phyloP scores from a whole-genome alignment of 768 basidiomycete species.

The Russula abietina region DNA sequence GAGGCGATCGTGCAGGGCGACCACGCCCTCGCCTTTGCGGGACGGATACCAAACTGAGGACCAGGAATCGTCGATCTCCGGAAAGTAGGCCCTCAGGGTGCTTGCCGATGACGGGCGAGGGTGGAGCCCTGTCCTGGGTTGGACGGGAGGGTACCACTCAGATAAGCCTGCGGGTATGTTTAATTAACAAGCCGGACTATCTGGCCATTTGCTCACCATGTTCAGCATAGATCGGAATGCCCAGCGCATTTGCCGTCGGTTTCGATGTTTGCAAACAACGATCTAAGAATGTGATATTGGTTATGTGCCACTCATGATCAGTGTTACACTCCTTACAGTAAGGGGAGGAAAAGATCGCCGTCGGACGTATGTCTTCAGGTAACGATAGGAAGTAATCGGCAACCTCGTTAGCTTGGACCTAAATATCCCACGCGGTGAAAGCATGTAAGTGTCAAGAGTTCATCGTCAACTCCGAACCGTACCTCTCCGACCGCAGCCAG shows the following conservation, averaged over 20 bases:
- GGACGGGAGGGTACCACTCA: conserved; percentile 76
- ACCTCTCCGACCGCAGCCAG: conserved; percentile 69
- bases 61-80: conserved; percentile 57
- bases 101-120: conserved; percentile 61
- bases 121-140: conserved; percentile 62
- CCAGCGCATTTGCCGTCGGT: conserved; percentile 55
- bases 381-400: conserved; percentile 57
- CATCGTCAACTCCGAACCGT: conserved; percentile 5
- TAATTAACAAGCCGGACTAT: neutral
- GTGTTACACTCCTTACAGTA: conserved; percentile 50
- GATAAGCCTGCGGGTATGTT: conserved; percentile 44
- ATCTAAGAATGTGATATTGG: conserved; percentile 40
- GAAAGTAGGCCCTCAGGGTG: conserved; percentile 49
- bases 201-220: conserved; percentile 46
- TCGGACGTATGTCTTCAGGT: conserved; percentile 62
- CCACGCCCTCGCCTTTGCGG: conserved; percentile 65
- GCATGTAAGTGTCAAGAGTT: neutral
- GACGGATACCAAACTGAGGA: conserved; percentile 60
- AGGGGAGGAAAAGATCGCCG: conserved; percentile 77
- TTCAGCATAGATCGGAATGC: conserved; percentile 69
- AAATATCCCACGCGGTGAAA: neutral
- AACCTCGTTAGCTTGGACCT: conserved; percentile 72
- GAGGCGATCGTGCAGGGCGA: conserved; percentile 60
- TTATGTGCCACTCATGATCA: neutral
- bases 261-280: conserved; percentile 80